Evolutionary conservation across 192 early-diverging fungal species (phyloP), one percentile per base, ranked within the genome.

Genomic region (Pilobolus umbonatus): DNA sequence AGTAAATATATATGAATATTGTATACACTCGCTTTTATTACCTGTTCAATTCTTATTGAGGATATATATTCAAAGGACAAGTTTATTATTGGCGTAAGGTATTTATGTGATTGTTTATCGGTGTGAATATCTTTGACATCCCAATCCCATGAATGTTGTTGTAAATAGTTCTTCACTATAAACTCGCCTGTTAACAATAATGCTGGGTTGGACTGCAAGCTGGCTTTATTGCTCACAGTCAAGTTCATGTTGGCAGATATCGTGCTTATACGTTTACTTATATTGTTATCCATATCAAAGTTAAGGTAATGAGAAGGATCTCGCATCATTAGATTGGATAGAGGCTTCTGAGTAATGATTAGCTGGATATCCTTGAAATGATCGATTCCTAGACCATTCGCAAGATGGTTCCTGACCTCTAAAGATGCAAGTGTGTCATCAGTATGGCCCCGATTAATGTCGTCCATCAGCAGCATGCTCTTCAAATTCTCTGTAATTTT

Each of bases 31-130:
- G 5, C 35, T 26, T 29, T 50, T 22, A 11, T 49, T 49, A 67
- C 74, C 39, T 82, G 68, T 4, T 73, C 68, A 10, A 74, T 36
- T 7, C 81, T 69, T 21, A 71, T 55, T 22, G 73, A 66, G 47
- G 74, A 77, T 2, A 83, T 54, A 53, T 68, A 72, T 36, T 80
- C 76, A 53, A 76, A 83, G 1, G 77, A 77, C 9, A 80, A 45
- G 21, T 74, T 71, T 24, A 74, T 69, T 26, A 80, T 69, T 0
- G 72, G 58, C 25, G 62, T 69, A 10, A 64, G 61, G 10, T 51
- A 60, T 35, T 55, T 70, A 31, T 68, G 61, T 17, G 62, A 44
- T 11, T 67, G 60, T 26, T 63, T 69, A 19, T 54, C 68, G 3
- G 57, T 21, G 17, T 73, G 61, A 5, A 66, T 61, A 29, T 75